Evolutionary conservation across 1,284 basidiomycete genomes (phyloP).

Genomic region (Ganoderma leucocontextum): DNA sequence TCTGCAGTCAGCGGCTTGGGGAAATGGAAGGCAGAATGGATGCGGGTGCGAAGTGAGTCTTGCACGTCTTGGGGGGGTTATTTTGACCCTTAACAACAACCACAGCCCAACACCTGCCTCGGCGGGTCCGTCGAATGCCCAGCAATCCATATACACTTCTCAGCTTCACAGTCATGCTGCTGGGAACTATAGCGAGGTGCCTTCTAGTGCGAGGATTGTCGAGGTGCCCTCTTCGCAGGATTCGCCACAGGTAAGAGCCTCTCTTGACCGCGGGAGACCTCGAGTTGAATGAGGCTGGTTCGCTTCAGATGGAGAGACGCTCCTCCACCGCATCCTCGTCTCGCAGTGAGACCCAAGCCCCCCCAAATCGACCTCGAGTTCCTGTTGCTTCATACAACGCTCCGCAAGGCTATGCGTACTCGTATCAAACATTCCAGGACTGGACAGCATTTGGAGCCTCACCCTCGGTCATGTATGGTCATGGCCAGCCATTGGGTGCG

Average conservation of each 20-base stretch:
- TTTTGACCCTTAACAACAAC: background rate
- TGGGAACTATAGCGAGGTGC: slow-evolving; percentile 13
- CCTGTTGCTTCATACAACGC: background rate
- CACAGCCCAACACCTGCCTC: slow-evolving; percentile 1
- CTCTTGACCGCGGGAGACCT: background rate
- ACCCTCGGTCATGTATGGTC: background rate
- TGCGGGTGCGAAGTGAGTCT: background rate
- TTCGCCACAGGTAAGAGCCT: slow-evolving; percentile 24
- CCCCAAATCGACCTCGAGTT: background rate
- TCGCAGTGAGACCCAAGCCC: background rate
- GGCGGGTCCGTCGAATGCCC: slow-evolving; percentile 9
- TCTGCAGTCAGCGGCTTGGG: slow-evolving; percentile 21
- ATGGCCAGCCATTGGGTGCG: background rate
- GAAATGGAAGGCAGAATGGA: background rate
- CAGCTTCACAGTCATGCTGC: background rate
- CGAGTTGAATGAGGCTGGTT: no score
- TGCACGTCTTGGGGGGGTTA: background rate
- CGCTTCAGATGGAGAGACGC: background rate
- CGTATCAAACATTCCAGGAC: slow-evolving; percentile 4
- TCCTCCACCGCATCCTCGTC: background rate
- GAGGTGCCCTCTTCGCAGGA: slow-evolving; percentile 19
- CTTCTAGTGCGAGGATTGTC: slow-evolving; percentile 27
- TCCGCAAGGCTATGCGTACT: background rate
- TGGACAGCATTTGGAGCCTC: slow-evolving; percentile 10
- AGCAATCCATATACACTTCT: background rate